These are phyloP conservation scores for Exophiala dermatitidis DNA, from an alignment of 2,329 filamentous ascomycete species.

Conservation along the genomic window DNA sequence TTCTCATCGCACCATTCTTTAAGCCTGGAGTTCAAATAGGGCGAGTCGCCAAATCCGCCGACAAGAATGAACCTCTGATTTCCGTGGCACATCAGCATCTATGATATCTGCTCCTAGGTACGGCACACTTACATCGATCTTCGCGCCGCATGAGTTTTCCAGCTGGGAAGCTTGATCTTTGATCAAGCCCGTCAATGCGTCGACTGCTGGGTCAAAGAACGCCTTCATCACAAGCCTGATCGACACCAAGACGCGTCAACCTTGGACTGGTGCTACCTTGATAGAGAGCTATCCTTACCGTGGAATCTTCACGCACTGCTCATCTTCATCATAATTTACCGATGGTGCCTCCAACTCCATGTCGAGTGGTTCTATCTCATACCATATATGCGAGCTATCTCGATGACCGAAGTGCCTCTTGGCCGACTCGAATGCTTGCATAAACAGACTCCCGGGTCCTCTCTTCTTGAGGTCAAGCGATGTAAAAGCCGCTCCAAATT, in stretches of 20 bases:
- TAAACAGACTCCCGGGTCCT: conserved; percentile 31
- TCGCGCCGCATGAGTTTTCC: background rate
- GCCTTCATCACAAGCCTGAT: background rate
- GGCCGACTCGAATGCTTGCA: conserved; percentile 31
- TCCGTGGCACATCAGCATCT: background rate
- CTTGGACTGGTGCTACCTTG: background rate
- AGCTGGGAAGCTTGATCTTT: background rate
- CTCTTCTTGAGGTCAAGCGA: conserved; percentile 25
- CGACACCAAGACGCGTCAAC: background rate
- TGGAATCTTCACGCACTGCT: background rate
- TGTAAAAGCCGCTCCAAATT: conserved; percentile 30
- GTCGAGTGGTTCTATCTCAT: too few species aligned
- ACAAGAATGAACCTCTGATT: background rate
- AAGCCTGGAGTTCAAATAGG: background rate
- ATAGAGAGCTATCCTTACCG: background rate
- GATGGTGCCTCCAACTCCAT: too few species aligned
- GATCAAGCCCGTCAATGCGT: background rate
- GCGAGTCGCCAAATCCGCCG: background rate
- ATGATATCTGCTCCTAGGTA: background rate
- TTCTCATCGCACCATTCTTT: background rate
- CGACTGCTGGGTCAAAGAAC: background rate
- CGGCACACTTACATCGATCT: background rate
- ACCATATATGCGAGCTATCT: background rate
- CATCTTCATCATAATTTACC: background rate
- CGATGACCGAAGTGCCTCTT: conserved; percentile 30